Conservation (phyloP, 2,329 filamentous ascomycete species). For the Aspergillus versicolor region DNA sequence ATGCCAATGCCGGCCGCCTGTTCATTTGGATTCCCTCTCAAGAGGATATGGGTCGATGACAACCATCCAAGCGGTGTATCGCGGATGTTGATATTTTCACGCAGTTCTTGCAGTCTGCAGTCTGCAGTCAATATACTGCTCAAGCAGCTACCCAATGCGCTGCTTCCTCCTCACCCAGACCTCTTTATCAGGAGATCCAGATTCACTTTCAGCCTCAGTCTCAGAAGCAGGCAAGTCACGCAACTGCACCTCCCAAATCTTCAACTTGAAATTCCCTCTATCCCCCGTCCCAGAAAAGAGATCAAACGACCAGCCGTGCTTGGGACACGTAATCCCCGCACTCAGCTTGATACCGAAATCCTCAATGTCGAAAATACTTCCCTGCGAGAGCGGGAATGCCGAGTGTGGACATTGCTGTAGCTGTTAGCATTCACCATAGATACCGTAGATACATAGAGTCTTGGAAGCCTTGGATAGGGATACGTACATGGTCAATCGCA, state of each 20-base stretch:
- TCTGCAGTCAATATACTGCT: no score
- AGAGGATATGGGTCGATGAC: no score
- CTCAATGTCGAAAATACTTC: slow-evolving; percentile 67
- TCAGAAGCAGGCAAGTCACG: slow-evolving; percentile 28
- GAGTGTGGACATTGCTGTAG: slow-evolving; percentile 65
- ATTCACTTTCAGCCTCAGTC: not conserved
- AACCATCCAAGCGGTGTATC: no score
- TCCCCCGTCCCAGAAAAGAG: slow-evolving; percentile 63
- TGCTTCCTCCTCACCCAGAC: slow-evolving; percentile 38
- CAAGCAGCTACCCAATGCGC: slow-evolving; percentile 25
- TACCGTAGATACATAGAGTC: no score
- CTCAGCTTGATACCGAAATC: slow-evolving; percentile 58
- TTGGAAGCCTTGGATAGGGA: no score
- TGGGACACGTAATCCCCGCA: slow-evolving; percentile 64
- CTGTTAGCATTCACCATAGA: no score
- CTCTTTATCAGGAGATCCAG: slow-evolving; percentile 24
- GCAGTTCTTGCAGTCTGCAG: no score
- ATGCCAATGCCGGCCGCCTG: no score
- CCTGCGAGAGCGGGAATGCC: slow-evolving; percentile 64
- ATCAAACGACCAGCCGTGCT: slow-evolving; percentile 72
- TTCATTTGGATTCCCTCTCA: no score
- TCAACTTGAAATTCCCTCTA: slow-evolving; percentile 61
- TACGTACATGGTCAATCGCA: slow-evolving; percentile 64
- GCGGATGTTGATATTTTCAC: no score
- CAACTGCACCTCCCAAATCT: slow-evolving; percentile 64